Conservation (phyloP, 2,329 filamentous ascomycete genomes). For the Botrytis elliptica region DNA sequence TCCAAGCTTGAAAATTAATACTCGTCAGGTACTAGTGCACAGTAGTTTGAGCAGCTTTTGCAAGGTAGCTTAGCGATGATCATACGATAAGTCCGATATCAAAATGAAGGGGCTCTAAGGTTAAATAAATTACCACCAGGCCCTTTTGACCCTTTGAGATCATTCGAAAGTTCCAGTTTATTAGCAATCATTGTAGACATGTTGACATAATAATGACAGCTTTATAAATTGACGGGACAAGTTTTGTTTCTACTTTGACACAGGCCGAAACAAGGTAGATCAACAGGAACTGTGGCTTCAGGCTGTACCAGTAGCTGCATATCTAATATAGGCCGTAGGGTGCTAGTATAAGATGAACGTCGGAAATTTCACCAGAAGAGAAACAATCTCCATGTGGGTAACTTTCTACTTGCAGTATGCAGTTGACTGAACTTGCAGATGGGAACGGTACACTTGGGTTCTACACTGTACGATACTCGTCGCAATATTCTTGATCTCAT, state of each 20-base stretch:
- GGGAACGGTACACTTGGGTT: background rate
- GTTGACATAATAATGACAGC: background rate
- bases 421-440: background rate
- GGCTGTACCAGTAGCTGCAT: background rate
- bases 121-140: background rate
- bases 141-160: background rate
- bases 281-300: background rate
- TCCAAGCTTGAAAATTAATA: background rate
- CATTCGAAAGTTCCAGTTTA: background rate
- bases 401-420: conserved; percentile 2
- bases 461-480: background rate
- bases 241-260: background rate
- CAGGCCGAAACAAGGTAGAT: background rate
- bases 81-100: background rate
- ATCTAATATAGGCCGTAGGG: background rate
- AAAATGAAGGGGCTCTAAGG: conserved; percentile 8
- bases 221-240: background rate
- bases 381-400: background rate
- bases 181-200: background rate
- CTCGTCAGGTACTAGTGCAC: background rate
- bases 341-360: background rate
- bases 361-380: background rate
- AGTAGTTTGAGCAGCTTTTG: background rate
- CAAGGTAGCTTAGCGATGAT: background rate
- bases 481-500: background rate